These are phyloP conservation scores for Acer yangbiense DNA, from an alignment of 345 rosid species.

Conservation along the genomic window DNA sequence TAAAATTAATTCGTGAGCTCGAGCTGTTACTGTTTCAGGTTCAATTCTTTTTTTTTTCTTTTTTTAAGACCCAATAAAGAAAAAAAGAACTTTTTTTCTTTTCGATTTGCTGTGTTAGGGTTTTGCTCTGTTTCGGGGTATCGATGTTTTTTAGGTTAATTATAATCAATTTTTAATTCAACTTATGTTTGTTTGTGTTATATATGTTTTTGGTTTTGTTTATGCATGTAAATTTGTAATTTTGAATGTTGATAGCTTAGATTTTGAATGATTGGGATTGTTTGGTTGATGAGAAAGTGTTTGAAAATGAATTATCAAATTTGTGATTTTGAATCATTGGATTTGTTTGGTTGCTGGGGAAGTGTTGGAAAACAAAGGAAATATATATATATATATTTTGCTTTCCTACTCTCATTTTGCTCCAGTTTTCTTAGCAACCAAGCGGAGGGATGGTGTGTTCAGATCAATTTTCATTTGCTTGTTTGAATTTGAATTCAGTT, in stretches of 20 bases:
- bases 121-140: background rate
- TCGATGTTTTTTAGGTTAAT: conserved; percentile 11
- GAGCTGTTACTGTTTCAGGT: background rate
- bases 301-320: background rate
- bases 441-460: background rate
- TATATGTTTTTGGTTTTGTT: background rate
- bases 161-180: background rate
- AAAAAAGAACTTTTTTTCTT: background rate
- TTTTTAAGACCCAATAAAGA: background rate
- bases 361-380: conserved; percentile 1
- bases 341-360: background rate
- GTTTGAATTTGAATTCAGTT: background rate
- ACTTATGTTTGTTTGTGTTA: background rate
- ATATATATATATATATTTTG: too few relatives aligned
- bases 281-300: background rate
- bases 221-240: background rate
- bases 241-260: background rate
- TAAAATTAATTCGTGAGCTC: background rate
- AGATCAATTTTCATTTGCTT: background rate
- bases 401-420: too few relatives aligned
- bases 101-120: background rate
- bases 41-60: background rate
- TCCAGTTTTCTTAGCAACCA: background rate
- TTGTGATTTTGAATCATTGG: background rate
- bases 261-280: conserved; percentile 1